phyloP scores from a whole-genome alignment of 768 basidiomycete genomes.

The Boletus rubescentipes region DNA sequence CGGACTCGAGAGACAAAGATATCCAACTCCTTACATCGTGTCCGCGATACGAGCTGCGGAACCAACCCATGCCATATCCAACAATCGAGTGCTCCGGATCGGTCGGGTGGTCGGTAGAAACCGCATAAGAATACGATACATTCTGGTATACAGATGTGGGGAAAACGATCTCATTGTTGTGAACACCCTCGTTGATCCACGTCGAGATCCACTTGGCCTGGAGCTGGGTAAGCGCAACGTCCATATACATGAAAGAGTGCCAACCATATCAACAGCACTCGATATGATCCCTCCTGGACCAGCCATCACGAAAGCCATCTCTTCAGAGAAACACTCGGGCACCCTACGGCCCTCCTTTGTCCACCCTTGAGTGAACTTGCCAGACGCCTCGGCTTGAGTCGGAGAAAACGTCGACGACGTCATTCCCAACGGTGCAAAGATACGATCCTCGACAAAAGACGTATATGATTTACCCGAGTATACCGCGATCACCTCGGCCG shows the following conservation, averaged over 20 bases:
- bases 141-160: constrained; percentile 30
- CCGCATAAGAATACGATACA: constrained; percentile 32
- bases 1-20: not conserved
- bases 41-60: constrained; percentile 37
- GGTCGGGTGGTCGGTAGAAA: constrained; percentile 14
- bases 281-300: constrained; percentile 48
- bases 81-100: constrained; percentile 27
- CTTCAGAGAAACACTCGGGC: constrained; percentile 33
- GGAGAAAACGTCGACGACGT: constrained; percentile 37
- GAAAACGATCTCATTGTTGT: constrained; percentile 33
- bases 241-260: constrained; percentile 2
- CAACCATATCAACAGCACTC: constrained; percentile 41
- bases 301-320: constrained; percentile 24
- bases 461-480: constrained; percentile 35
- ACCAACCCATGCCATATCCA: constrained; percentile 47
- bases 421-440: constrained; percentile 44
- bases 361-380: constrained; percentile 37
- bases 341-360: constrained; percentile 32
- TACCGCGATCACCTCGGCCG: constrained; percentile 33
- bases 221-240: not conserved
- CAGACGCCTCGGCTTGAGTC: constrained; percentile 29
- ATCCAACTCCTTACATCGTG: constrained; percentile 36
- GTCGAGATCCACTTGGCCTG: constrained; percentile 41
- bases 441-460: constrained; percentile 41
- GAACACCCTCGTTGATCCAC: constrained; percentile 35